Base-by-base conservation (phyloP, 257 asterid species). In the Jaltomata sinuosa region DNA sequence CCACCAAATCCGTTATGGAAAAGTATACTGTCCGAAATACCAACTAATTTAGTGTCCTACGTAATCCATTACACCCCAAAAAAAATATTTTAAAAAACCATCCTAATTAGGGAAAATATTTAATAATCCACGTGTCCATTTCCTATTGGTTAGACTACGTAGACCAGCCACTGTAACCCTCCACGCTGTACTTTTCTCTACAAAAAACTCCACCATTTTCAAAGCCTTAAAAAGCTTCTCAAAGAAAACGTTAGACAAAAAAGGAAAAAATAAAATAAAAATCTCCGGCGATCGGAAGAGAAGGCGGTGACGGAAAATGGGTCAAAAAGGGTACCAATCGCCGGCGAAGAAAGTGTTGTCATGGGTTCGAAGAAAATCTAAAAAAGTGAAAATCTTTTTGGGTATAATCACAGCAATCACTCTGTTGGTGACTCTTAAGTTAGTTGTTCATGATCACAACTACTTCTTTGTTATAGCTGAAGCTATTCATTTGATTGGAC, bases 321-420 rank as follows among this genome's bases (percentile, higher is more conserved):
- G 99, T 82, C 86, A 90, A 81, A 92, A 90, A 89, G 90, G 97
- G 88, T 89, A 85, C 69, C 85, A 31, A 83, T 84, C 90, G 34
- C 87, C 99, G 87, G 77, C 87, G 91, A 91, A 85, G 87, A 87
- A 83, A 93, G 86, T 95, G 34, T 93, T 94, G 55, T 80, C 87
- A 49, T 94, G 97, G 97, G 94, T 93, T n/a, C 91, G 99, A 54
- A 89, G 85, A 84, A 96, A 93, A 90, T 94, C 98, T 10, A 89
- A 88, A 5, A 95, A 92, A 88, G 97, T 94, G 82, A 91, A 95
- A 90, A 59, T 87, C 4, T 87, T 89, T 45, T 18, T 95, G 89
- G 98, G 91, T 47, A 89, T 87, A 40, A 82, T 82, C 32, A 9
- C 79, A 52, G 84, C 80, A 82, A 65, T 90, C 40, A 34, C 78